Percentiles rank a stretch among this genome's conserved stretches.
Conservation (phyloP, 257 asterid species). For the Plectranthus barbatus region DNA sequence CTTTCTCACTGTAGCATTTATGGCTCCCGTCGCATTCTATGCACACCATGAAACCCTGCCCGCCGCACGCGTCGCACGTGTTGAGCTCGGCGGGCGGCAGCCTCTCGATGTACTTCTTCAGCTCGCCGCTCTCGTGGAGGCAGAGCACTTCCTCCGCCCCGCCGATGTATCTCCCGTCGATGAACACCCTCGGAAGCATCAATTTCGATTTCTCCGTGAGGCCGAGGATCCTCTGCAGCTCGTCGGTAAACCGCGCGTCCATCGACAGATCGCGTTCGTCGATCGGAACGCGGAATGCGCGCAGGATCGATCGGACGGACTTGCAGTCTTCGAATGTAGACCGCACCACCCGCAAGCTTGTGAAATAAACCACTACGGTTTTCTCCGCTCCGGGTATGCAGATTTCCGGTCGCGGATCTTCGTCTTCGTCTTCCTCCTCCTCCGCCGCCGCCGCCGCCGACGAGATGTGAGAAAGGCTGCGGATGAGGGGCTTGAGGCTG, state of each 20-base stretch:
- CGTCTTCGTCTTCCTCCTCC: not conserved
- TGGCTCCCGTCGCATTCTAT: slow-evolving; percentile 73
- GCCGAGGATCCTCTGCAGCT: slow-evolving; percentile 56
- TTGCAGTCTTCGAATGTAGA: slow-evolving; percentile 81
- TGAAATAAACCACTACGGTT: slow-evolving; percentile 59
- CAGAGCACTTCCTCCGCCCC: slow-evolving; percentile 77
- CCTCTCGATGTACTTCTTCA: slow-evolving; percentile 50
- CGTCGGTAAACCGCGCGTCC: slow-evolving; percentile 62
- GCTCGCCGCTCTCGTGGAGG: slow-evolving; percentile 81
- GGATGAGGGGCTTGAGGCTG: slow-evolving; percentile 42
- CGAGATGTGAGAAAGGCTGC: slow-evolving; percentile 37
- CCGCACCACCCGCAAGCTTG: slow-evolving; percentile 71
- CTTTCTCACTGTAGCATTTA: slow-evolving; percentile 59
- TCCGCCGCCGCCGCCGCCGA: too few relatives aligned
- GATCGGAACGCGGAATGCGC: slow-evolving; percentile 50
- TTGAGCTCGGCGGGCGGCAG: slow-evolving; percentile 39
- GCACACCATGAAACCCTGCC: slow-evolving; percentile 64
- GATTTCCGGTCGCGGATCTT: slow-evolving; percentile 22
- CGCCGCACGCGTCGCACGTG: slow-evolving; percentile 75
- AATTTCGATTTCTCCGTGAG: slow-evolving; percentile 35
- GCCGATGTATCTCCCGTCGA: slow-evolving; percentile 81
- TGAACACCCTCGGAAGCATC: slow-evolving; percentile 66
- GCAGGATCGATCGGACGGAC: slow-evolving; percentile 51
- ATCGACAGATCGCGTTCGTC: slow-evolving; percentile 90
- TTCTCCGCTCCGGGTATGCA: slow-evolving; percentile 61